phyloP scores from a whole-genome alignment of 768 basidiomycete species.

The Auricularia auricula-judae region DNA sequence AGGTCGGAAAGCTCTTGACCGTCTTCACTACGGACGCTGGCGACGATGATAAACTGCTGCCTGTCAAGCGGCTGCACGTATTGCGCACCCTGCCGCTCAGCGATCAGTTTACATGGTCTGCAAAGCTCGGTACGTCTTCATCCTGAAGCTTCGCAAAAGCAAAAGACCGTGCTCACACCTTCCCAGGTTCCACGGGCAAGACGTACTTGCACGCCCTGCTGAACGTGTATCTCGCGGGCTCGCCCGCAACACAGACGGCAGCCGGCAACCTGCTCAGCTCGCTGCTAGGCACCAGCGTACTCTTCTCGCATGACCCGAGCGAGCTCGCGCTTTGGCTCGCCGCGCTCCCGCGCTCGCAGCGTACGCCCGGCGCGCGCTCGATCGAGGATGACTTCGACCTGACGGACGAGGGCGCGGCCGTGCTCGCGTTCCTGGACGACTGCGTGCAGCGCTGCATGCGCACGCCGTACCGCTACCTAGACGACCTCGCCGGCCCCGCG shows the following conservation, averaged over 20 bases:
- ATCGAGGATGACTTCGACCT: slow-evolving; percentile 40
- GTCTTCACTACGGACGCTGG: slow-evolving; percentile 27
- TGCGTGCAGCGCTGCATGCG: slow-evolving; percentile 73
- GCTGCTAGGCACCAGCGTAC: slow-evolving; percentile 56
- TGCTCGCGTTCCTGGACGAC: slow-evolving; percentile 66
- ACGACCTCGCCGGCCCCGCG: slow-evolving; percentile 40
- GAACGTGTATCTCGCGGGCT: slow-evolving; percentile 40
- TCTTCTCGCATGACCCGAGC: slow-evolving; percentile 67
- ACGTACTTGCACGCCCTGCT: slow-evolving; percentile 69
- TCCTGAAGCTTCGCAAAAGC: slow-evolving; percentile 6
- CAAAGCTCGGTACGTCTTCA: slow-evolving; percentile 28
- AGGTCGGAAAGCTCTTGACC: slow-evolving; percentile 68
- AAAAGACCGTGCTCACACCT: not conserved
- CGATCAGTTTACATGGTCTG: slow-evolving; percentile 70
- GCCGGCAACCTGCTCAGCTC: slow-evolving; percentile 47
- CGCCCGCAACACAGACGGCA: slow-evolving; percentile 37
- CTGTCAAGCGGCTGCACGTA: slow-evolving; percentile 52
- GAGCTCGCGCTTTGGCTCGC: slow-evolving; percentile 71
- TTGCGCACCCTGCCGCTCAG: slow-evolving; percentile 62
- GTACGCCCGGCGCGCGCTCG: slow-evolving; percentile 23
- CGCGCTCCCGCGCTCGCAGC: slow-evolving; percentile 41
- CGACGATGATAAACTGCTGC: slow-evolving; percentile 35
- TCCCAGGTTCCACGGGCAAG: slow-evolving; percentile 21
- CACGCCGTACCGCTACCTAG: slow-evolving; percentile 79
- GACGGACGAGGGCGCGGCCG: slow-evolving; percentile 42